Conservation (phyloP, 2,329 filamentous ascomycete species). For the Clarireedia paspali region DNA sequence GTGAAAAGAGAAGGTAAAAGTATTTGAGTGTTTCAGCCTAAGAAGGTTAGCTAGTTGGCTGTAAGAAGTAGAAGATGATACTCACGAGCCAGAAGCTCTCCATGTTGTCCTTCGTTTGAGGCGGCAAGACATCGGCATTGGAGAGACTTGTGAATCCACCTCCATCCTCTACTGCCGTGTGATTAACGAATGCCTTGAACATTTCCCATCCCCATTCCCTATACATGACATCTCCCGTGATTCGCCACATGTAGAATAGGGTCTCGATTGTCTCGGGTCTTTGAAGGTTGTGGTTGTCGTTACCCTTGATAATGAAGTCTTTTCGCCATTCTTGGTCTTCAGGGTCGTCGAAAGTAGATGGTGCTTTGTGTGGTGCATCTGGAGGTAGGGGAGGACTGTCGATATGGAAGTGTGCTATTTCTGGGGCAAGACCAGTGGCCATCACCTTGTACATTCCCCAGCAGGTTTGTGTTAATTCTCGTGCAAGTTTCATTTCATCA, state of each 20-base stretch:
- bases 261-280: slow-evolving; percentile 95
- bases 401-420: slow-evolving; percentile 88
- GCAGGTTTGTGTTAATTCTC: slow-evolving; percentile 91
- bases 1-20: slow-evolving; percentile 89
- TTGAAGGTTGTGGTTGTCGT: slow-evolving; percentile 89
- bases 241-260: slow-evolving; percentile 97
- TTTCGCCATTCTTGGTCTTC: slow-evolving; percentile 57
- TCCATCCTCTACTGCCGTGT: slow-evolving; percentile 71
- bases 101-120: slow-evolving; percentile 78
- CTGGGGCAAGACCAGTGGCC: slow-evolving; percentile 81
- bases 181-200: slow-evolving; percentile 84
- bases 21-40: slow-evolving; percentile 96
- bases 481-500: slow-evolving; percentile 77
- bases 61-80: slow-evolving; percentile 12
- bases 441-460: slow-evolving; percentile 96
- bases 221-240: slow-evolving; percentile 84
- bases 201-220: slow-evolving; percentile 98
- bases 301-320: slow-evolving; percentile 72
- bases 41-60: slow-evolving; percentile 12
- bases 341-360: slow-evolving; percentile 44
- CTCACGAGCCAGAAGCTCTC: slow-evolving; percentile 96
- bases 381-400: slow-evolving; percentile 59
- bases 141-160: slow-evolving; percentile 76
- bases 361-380: slow-evolving; percentile 41
- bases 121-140: slow-evolving; percentile 66